Conservation (phyloP, 2,329 filamentous ascomycete species). For the Lasiodiplodia sp. region DNA sequence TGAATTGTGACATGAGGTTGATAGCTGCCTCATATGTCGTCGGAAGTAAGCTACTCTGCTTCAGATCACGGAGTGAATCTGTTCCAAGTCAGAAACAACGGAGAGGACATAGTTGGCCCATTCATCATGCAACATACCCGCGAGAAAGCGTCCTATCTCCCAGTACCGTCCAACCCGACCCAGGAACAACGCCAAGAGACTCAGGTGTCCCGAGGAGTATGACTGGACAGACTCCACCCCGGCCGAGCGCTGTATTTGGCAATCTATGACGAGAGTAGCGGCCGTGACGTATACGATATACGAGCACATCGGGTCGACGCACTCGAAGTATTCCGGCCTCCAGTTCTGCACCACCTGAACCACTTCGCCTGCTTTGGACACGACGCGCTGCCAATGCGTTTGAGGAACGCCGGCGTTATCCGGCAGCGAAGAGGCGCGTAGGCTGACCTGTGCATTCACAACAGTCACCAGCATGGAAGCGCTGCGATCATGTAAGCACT, state of each 20-base stretch:
- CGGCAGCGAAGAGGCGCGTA: neutral
- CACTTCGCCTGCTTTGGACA: neutral
- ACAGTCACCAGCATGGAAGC: neutral
- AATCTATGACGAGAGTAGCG: neutral
- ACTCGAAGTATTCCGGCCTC: neutral
- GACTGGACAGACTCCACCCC: neutral
- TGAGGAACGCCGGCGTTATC: neutral
- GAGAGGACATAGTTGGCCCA: neutral
- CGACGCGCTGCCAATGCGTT: neutral
- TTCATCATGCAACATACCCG: neutral
- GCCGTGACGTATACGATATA: neutral
- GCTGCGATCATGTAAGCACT: neutral
- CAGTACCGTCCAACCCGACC: neutral
- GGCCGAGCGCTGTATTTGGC: neutral
- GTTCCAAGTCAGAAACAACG: neutral
- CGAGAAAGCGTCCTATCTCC: neutral
- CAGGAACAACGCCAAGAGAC: neutral
- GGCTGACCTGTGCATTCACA: neutral
- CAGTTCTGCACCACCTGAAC: slow-evolving; percentile 2
- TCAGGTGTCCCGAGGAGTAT: neutral
- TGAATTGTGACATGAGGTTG: neutral
- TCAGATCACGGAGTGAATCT: neutral
- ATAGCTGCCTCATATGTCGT: neutral
- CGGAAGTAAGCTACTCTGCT: neutral
- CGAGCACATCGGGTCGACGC: neutral